Conservation (phyloP, 176 grass and related monocot species). For the Oryza australiensis region DNA sequence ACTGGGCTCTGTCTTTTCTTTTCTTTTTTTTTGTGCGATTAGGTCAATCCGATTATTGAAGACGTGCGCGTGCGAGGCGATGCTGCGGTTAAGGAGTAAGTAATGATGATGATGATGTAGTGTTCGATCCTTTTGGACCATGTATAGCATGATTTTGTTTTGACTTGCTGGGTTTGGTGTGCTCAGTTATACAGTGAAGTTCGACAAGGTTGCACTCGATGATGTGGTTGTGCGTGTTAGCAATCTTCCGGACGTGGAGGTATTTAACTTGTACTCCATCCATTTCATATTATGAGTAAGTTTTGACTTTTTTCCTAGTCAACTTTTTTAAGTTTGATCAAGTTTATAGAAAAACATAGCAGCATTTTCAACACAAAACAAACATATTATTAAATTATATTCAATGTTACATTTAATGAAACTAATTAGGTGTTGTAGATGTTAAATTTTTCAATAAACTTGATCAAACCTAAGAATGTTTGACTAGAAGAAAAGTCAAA, state of each 20-base stretch:
- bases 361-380: too few species aligned
- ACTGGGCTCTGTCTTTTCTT: not conserved
- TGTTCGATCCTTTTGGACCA: not conserved
- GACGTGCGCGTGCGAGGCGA: constrained; percentile 82
- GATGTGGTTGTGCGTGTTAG: constrained; percentile 59
- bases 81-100: constrained; percentile 82
- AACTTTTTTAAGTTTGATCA: too few species aligned
- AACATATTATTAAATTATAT: too few species aligned
- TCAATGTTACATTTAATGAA: too few species aligned
- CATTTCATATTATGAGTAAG: too few species aligned
- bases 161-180: constrained; percentile 6
- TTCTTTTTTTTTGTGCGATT: not conserved
- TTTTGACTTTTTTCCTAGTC: too few species aligned
- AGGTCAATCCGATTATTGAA: constrained; percentile 94
- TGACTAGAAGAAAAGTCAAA: too few species aligned
- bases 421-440: too few species aligned
- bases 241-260: constrained; percentile 73
- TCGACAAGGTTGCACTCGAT: constrained; percentile 79
- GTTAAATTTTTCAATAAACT: too few species aligned
- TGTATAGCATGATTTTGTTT: not conserved
- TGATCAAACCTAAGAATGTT: too few species aligned
- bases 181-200: constrained; percentile 85
- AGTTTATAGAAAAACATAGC: too few species aligned
- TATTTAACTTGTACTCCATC: constrained; percentile 47
- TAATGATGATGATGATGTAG: constrained; percentile 5